phyloP scores from a whole-genome alignment of 1,284 basidiomycete species.

The Ganoderma multipileum region DNA sequence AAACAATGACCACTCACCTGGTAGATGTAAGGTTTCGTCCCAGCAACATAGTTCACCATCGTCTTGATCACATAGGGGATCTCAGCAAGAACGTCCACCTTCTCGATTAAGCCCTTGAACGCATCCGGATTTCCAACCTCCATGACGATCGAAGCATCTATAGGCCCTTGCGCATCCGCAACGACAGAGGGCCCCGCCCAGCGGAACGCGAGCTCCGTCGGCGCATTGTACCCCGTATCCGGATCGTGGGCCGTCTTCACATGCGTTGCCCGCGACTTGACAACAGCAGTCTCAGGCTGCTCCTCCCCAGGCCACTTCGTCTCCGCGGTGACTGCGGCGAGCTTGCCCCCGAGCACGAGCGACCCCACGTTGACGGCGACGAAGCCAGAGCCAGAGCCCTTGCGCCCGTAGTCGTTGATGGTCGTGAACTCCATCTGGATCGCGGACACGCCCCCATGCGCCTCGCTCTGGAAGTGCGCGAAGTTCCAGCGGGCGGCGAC shows the following conservation, averaged over 20 bases:
- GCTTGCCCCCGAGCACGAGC: conserved; percentile 80
- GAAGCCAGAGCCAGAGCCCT: conserved; percentile 79
- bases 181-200: conserved; percentile 81
- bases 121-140: conserved; percentile 61
- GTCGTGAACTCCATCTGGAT: conserved; percentile 98
- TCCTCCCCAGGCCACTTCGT: conserved; percentile 71
- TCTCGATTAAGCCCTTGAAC: conserved; percentile 89
- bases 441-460: conserved; percentile 81
- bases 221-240: conserved; percentile 86
- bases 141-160: conserved; percentile 62
- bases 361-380: conserved; percentile 88
- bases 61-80: conserved; percentile 93
- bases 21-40: conserved; percentile 93
- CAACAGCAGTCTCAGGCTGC: conserved; percentile 47
- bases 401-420: conserved; percentile 74
- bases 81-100: conserved; percentile 96
- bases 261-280: conserved; percentile 77
- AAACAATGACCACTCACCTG: conserved; percentile 60
- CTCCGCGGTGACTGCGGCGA: conserved; percentile 76
- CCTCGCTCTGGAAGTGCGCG: conserved; percentile 82
- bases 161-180: conserved; percentile 55
- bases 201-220: conserved; percentile 73
- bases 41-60: conserved; percentile 89
- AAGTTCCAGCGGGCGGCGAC: conserved; percentile 98
- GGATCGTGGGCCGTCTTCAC: conserved; percentile 64